Evolutionary conservation across 2,329 filamentous ascomycete species (phyloP).

Genomic region (Talaromyces sp.): DNA sequence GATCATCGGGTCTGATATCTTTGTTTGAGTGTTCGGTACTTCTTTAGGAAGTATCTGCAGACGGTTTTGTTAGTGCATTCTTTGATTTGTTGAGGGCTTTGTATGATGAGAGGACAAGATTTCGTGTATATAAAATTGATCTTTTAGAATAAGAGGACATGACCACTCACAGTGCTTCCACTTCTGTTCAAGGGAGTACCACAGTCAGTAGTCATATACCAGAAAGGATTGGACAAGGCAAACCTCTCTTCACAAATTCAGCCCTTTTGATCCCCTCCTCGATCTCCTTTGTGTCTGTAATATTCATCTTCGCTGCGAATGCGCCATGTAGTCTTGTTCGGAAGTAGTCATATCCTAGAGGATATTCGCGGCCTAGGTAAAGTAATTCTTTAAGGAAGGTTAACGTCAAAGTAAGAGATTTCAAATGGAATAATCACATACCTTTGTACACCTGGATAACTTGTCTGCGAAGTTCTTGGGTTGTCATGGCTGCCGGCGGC

Average conservation of each 20-base stretch:
- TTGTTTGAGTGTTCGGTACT: constrained; percentile 80
- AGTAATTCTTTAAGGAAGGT: constrained; percentile 65
- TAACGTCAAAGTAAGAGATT: too few species aligned
- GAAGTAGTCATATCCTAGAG: constrained; percentile 80
- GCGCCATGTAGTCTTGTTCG: constrained; percentile 77
- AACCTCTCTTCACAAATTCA: constrained; percentile 89
- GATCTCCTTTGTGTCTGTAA: constrained; percentile 74
- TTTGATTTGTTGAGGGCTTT: not conserved
- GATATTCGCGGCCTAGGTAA: constrained; percentile 80
- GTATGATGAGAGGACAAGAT: not conserved
- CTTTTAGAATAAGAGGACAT: not conserved
- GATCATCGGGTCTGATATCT: constrained; percentile 61
- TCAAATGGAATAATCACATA: too few species aligned
- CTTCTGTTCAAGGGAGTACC: constrained; percentile 57
- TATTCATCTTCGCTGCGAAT: constrained; percentile 70
- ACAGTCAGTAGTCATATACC: not conserved
- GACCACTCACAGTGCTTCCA: constrained; percentile 78
- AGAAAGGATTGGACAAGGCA: constrained; percentile 14
- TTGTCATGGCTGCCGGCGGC: constrained; percentile 38
- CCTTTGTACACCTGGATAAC: constrained; percentile 90
- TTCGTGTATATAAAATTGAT: not conserved
- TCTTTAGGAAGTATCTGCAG: constrained; percentile 82
- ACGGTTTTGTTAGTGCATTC: constrained; percentile 27
- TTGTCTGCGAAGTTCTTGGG: constrained; percentile 65
- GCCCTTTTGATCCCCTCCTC: constrained; percentile 71